These are phyloP conservation scores for Phlegmacium glaucopus DNA, from an alignment of 768 basidiomycete genomes.

Conservation along the genomic window DNA sequence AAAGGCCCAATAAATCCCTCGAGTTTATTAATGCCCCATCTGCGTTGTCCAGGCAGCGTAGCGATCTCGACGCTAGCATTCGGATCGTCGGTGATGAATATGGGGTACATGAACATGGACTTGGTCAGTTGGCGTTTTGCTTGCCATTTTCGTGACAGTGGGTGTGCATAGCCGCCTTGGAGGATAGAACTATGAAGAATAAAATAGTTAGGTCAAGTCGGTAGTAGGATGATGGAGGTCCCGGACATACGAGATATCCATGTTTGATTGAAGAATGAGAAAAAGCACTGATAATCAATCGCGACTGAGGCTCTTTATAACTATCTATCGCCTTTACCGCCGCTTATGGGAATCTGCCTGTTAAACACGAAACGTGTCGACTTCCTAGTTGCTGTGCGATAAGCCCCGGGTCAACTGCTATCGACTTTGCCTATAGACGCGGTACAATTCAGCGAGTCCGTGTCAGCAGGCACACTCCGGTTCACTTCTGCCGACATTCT, in stretches of 20 bases:
- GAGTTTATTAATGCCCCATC: conserved; percentile 97
- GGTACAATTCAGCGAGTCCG: too few species aligned
- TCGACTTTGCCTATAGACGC: too few species aligned
- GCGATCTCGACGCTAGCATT: conserved; percentile 76
- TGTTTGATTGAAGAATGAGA: conserved; percentile 1
- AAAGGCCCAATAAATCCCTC: conserved; percentile 83
- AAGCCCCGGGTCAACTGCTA: not conserved
- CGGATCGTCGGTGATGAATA: conserved; percentile 95
- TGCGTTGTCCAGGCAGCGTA: conserved; percentile 78
- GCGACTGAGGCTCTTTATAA: not conserved
- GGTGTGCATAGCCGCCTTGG: conserved; percentile 93
- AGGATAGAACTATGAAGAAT: conserved; percentile 59
- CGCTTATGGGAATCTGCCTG: not conserved
- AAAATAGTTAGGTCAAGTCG: not conserved
- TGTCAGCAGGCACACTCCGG: too few species aligned
- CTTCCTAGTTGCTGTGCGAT: not conserved
- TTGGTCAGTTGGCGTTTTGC: conserved; percentile 75
- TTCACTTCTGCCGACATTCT: too few species aligned
- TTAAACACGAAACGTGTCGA: not conserved
- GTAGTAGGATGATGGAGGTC: not conserved
- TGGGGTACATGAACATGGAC: conserved; percentile 98
- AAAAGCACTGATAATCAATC: not conserved
- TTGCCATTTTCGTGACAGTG: conserved; percentile 87
- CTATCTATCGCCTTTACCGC: not conserved
- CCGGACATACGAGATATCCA: conserved; percentile 23